Evolutionary conservation across 352 stramenopile species (phyloP), one percentile per base, ranked within the genome.

Genomic region (Saprolegnia parasitica): DNA sequence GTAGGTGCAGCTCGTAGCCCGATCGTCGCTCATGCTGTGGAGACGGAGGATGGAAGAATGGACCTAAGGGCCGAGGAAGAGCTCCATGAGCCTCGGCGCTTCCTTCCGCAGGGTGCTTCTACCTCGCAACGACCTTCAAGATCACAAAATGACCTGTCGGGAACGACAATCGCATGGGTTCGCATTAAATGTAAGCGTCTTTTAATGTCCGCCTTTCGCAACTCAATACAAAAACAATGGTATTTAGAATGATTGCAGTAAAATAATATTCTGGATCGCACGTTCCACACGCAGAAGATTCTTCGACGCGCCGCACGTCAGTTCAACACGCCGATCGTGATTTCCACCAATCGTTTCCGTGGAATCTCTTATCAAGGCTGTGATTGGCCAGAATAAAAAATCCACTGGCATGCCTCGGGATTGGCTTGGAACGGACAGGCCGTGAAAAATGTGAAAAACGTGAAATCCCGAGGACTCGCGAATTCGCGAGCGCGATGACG

Each of bases 1-100:
- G 77, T 85, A 92, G 73, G 89, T 78, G 70, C 83, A 90, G 42
- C 67, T 63, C 23, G 60, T 63, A 10, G 65, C 64, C 21, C 20
- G 21, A 4, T 70, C 63, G 63, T 70, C 63, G 37, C 21, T 52
- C 11, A 70, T 52, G 32, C 40, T 67, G 40, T 62, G 20, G 3
- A 60, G 35, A 40, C 10, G 20, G 35, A 60, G 11, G 20, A 60
- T 26, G 24, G n/a, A 60, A 24, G n/a, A 60, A 60, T 60, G 52
- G 11, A 21, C 35, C 52, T 60, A 60, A 55, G n/a, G 13, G 10
- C 18, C 42, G 42, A 49, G 42, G 42, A 49, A 49, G 42, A 35
- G 42, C 18, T 49, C 18, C 42, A 49, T 49, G 42, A 49, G 42
- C 42, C 13, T 49, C 42, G 42, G 11, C 13, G 42, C 42, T 49